Evolutionary conservation across 2,329 filamentous ascomycete genomes (phyloP).

Genomic region (Cercospora sp.): DNA sequence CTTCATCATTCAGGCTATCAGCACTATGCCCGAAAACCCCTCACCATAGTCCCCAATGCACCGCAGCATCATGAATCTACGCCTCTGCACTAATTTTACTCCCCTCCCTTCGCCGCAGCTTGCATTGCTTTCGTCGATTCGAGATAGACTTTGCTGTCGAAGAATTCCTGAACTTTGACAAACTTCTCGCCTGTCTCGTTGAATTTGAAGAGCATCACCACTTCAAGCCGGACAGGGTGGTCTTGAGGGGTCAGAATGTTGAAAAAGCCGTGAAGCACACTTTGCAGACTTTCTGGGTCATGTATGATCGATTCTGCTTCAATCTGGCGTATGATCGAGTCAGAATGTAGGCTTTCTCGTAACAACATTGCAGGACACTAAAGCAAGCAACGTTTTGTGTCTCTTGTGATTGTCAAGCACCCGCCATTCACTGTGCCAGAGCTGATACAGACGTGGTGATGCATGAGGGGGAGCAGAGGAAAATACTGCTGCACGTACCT

Average conservation of each 20-base stretch:
- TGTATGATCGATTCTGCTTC: background rate
- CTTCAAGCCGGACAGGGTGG: background rate
- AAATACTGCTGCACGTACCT: background rate
- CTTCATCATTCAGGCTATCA: background rate
- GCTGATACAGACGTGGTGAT: background rate
- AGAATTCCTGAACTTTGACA: background rate
- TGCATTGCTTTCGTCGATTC: background rate
- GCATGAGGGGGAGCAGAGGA: background rate
- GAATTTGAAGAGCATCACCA: background rate
- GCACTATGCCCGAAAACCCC: background rate
- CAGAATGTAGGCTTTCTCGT: background rate
- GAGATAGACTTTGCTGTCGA: background rate
- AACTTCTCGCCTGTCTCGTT: background rate
- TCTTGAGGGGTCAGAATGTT: background rate
- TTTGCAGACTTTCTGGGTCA: background rate
- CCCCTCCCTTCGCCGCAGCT: background rate
- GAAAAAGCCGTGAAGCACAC: background rate
- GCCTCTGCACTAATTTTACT: background rate
- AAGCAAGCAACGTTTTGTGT: background rate
- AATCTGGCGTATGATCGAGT: background rate
- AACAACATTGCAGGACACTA: background rate
- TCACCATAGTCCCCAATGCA: background rate
- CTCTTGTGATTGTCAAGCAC: background rate
- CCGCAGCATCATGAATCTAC: background rate
- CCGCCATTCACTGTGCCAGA: background rate